Conservation (phyloP, 2,329 filamentous ascomycete species). For the Colletotrichum karsti region DNA sequence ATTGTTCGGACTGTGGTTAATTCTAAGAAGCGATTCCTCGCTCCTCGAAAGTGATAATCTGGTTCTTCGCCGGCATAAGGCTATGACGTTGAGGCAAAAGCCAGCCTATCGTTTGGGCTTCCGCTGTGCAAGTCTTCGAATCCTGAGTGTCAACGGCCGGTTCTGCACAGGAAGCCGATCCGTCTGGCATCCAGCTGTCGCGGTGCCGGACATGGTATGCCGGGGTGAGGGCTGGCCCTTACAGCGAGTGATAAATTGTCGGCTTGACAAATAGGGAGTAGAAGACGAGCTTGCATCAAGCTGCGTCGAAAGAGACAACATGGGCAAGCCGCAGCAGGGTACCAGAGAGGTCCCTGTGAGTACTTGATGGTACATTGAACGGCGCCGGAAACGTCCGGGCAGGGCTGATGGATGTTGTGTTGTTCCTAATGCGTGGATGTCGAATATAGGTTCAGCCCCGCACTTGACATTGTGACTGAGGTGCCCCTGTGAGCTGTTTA, state of each 20-base stretch:
- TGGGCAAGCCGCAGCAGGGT: conserved; percentile 14
- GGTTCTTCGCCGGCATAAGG: no score
- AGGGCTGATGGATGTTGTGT: background rate
- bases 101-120: no score
- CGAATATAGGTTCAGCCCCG: background rate
- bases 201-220: background rate
- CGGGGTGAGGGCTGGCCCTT: background rate
- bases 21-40: no score
- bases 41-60: no score
- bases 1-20: no score
- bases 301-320: conserved; percentile 12
- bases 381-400: background rate
- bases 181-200: background rate
- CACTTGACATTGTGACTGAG: background rate
- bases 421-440: background rate
- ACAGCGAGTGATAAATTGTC: conserved; percentile 15
- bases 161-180: background rate
- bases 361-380: conserved; percentile 10
- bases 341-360: background rate
- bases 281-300: background rate
- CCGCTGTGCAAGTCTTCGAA: no score
- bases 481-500: background rate
- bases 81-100: no score
- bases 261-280: background rate
- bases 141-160: background rate